Evolutionary conservation across 139 green algal genomes (phyloP).

Genomic region (Gonium pectorale): DNA sequence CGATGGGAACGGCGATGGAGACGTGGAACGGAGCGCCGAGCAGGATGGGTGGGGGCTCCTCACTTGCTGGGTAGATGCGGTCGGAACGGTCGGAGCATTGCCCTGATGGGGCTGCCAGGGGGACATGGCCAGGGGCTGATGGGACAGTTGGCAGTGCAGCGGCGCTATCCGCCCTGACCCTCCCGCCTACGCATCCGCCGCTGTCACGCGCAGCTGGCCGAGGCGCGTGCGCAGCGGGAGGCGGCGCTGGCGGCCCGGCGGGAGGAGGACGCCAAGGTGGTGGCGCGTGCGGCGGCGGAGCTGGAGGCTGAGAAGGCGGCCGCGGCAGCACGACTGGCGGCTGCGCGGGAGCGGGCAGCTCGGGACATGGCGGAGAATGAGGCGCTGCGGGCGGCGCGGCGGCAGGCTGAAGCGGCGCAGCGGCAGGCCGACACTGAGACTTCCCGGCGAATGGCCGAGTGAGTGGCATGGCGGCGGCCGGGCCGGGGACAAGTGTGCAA

Average conservation of each 20-base stretch:
- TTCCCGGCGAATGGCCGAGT: constrained; percentile 29
- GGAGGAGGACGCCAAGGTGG: constrained; percentile 1
- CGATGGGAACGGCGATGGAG: too few species aligned
- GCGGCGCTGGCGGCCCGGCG: background rate
- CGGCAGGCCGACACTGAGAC: constrained; percentile 21
- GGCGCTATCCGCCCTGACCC: background rate
- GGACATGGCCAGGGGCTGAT: too few species aligned
- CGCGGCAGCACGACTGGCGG: background rate
- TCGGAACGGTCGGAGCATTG: too few species aligned
- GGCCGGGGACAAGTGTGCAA: too few species aligned
- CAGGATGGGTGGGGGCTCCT: too few species aligned
- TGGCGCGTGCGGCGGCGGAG: background rate
- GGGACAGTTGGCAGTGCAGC: too few species aligned
- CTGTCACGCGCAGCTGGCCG: background rate
- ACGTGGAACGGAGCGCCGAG: too few species aligned
- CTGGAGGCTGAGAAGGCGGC: background rate
- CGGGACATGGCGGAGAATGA: constrained; percentile 13
- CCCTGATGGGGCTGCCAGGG: too few species aligned
- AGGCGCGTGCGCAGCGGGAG: background rate
- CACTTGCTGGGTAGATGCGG: too few species aligned
- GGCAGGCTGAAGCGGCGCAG: background rate
- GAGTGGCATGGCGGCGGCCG: background rate
- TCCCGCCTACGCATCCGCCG: background rate
- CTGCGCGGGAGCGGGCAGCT: constrained; percentile 9
- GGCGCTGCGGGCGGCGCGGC: constrained; percentile 4